Conservation (phyloP, 176 grass and related monocot genomes). For the Bromus sterilis region DNA sequence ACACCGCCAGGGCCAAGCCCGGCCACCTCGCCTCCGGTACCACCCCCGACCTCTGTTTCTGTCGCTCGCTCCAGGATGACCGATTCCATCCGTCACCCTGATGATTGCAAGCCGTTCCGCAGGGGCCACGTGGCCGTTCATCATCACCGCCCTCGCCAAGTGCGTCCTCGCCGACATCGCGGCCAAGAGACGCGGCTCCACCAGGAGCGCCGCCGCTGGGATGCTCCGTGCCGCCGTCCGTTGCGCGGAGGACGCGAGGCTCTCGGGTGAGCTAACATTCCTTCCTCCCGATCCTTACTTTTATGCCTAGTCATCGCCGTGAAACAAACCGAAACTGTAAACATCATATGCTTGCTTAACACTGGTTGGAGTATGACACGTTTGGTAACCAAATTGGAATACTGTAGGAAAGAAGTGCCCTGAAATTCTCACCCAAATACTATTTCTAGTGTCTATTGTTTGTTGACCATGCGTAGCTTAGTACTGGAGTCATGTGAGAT, state of each 20-base stretch:
- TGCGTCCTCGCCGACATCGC: slow-evolving; percentile 51
- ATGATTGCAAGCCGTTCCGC: too few species aligned
- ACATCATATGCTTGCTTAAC: background rate
- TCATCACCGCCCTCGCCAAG: slow-evolving; percentile 37
- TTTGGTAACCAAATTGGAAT: background rate
- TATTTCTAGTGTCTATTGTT: background rate
- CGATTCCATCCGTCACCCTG: background rate
- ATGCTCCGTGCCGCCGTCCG: slow-evolving; percentile 59
- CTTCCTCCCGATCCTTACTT: too few species aligned
- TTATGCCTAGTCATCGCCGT: background rate
- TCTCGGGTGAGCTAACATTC: slow-evolving; percentile 23
- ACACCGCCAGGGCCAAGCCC: slow-evolving; percentile 39
- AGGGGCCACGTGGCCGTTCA: slow-evolving; percentile 69
- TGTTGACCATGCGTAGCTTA: background rate
- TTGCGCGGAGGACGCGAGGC: slow-evolving; percentile 47
- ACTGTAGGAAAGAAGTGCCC: background rate
- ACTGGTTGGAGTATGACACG: background rate
- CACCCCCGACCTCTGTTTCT: background rate
- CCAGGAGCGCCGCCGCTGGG: slow-evolving; percentile 48
- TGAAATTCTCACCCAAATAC: background rate
- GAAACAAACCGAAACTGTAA: background rate
- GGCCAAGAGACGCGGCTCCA: slow-evolving; percentile 46
- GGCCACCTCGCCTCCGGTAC: slow-evolving; percentile 37
- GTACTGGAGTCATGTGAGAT: background rate
- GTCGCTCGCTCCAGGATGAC: too few species aligned